Base-by-base conservation (phyloP, 805 yeast species). In the Ogataea siamensis region DNA sequence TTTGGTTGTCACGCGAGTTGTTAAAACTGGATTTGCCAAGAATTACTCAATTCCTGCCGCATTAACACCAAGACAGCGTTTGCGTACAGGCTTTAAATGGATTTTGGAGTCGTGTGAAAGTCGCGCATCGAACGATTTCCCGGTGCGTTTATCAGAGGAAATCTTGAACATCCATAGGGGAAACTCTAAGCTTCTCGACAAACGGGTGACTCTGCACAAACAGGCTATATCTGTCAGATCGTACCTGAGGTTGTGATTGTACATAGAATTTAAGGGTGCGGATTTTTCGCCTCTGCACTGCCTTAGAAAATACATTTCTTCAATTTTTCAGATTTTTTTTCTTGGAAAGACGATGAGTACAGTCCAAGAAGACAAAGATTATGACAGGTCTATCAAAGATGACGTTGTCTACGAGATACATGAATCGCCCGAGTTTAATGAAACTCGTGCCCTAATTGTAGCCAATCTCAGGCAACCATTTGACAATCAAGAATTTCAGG, bases 81-180 rank as follows among this genome's bases (percentile, higher is more conserved):
- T 78, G 51, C 77, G 96, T 63, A 78, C 76, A 54, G 96, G 98
- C 2, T 85, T 94, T 71, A 64, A 70, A 48, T 93, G 98, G 98
- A 83, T 93, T 34, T 63, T 88, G 38, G 96, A 87, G 43, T 87
- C 94, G 14, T 76, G 94, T 27, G 74, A 78, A 43, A 80, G 83
- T 54, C 80, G 95, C 60, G 80, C 79, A 32, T 80, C 89, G 12
- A 76, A 79, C 41, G 93, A 85, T 54, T 84, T 84, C 54, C 70
- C 94, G 2, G 97, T 93, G 26, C 76, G 98, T 55, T 70, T 93
- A 31, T 88, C 89, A 25, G 98, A 93, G 64, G 98, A 93, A 64
- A 76, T 93, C 42, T 58, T 87, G 25, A 70, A 82, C 36, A 93
- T 93, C 20, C 71, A 69, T 52, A 78, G 76, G 51, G 96, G 96